These are phyloP conservation scores for Bonia amplexicaulis DNA, from an alignment of 176 grass and related monocot species.

Conservation along the genomic window DNA sequence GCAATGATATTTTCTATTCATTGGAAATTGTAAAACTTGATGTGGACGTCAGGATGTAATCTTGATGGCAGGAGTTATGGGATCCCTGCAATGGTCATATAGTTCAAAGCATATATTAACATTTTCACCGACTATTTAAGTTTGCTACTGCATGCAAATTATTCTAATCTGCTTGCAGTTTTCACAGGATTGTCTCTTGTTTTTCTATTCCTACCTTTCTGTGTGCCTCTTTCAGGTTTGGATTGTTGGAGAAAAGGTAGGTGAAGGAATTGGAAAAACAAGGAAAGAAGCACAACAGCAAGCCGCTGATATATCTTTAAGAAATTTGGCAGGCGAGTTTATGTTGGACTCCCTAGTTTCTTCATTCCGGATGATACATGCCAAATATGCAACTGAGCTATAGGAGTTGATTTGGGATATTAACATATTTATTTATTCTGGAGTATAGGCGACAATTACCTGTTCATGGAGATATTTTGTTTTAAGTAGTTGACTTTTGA, in stretches of 20 bases:
- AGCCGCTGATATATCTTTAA: slow-evolving; percentile 68
- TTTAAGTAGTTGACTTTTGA: slow-evolving; percentile 6
- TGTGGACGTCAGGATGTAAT: not conserved
- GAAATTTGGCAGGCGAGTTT: slow-evolving; percentile 63
- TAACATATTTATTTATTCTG: not conserved
- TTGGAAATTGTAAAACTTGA: slow-evolving; percentile 2
- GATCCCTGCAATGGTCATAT: not conserved
- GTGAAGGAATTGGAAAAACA: slow-evolving; percentile 79
- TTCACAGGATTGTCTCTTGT: not conserved
- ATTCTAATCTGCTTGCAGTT: not conserved
- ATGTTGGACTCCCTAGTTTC: not conserved
- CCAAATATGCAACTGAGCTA: slow-evolving; percentile 3
- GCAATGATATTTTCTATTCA: not conserved
- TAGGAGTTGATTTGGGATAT: not conserved
- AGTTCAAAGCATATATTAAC: not conserved
- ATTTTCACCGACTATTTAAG: not conserved
- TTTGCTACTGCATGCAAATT: slow-evolving; percentile 6
- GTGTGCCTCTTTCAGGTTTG: slow-evolving; percentile 59
- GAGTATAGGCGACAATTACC: not conserved
- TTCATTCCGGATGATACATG: not conserved
- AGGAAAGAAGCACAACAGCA: slow-evolving; percentile 70
- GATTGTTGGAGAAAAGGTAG: slow-evolving; percentile 85
- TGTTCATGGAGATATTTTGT: not conserved
- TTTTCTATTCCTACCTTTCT: slow-evolving; percentile 18
- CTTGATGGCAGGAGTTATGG: not conserved